Conservation (phyloP, 208 protist species). For the Crithidia bombi region DNA sequence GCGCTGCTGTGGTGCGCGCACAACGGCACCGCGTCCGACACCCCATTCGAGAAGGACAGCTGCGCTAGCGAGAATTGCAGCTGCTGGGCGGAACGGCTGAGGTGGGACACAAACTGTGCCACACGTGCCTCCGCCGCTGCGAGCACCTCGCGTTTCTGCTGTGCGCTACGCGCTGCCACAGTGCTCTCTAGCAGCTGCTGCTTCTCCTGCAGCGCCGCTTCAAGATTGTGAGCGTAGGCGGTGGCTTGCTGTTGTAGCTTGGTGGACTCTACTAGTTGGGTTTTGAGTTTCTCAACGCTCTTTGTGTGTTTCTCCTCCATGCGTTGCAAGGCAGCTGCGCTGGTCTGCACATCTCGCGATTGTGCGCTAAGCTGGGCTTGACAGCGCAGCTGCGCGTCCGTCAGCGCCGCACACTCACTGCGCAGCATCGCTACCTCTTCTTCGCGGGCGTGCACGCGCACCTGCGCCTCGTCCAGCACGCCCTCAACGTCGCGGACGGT, state of each 20-base stretch:
- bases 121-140: constrained; percentile 14
- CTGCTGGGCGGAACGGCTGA: constrained; percentile 9
- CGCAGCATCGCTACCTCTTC: constrained; percentile 17
- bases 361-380: constrained; percentile 1
- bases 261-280: constrained; percentile 22
- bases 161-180: not conserved
- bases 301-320: constrained; percentile 5
- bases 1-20: not conserved
- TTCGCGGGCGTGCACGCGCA: not conserved
- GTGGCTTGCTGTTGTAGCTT: constrained; percentile 29
- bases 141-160: constrained; percentile 4
- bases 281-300: not conserved
- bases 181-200: not conserved
- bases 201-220: constrained; percentile 27
- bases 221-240: constrained; percentile 5
- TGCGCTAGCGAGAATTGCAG: constrained; percentile 11
- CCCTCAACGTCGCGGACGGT: constrained; percentile 15
- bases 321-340: not conserved
- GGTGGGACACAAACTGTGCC: constrained; percentile 14
- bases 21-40: not conserved
- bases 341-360: constrained; percentile 1
- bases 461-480: constrained; percentile 17
- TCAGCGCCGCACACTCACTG: constrained; percentile 19
- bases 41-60: not conserved
- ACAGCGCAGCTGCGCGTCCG: not conserved